Evolutionary conservation across 2,329 filamentous ascomycete species (phyloP).

Genomic region (Sporothrix mexicana): DNA sequence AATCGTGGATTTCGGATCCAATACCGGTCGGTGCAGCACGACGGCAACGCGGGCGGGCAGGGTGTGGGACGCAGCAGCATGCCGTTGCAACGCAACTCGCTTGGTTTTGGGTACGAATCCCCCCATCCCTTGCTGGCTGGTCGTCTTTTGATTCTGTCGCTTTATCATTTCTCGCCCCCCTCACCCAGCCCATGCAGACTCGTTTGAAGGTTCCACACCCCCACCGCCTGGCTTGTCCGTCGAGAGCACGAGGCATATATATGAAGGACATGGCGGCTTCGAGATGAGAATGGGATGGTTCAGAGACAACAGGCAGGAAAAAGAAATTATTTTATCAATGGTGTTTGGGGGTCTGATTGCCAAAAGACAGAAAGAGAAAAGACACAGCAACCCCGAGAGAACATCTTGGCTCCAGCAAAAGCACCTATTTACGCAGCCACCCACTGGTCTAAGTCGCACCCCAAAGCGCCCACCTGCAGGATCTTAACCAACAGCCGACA

Average conservation of each 20-base stretch:
- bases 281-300: not conserved
- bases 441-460: not conserved
- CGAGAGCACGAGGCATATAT: constrained; percentile 16
- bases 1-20: constrained; percentile 26
- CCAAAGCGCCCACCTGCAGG: not conserved
- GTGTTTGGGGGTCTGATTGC: too few species aligned
- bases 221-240: constrained; percentile 6
- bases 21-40: constrained; percentile 16
- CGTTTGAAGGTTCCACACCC: constrained; percentile 2
- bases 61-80: not conserved
- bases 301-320: not conserved
- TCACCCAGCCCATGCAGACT: not conserved
- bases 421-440: not conserved
- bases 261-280: constrained; percentile 6
- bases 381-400: not conserved
- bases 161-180: not conserved
- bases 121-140: constrained; percentile 14
- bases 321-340: not conserved
- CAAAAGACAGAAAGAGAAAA: not conserved
- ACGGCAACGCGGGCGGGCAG: not conserved
- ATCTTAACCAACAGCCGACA: constrained; percentile 1
- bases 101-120: not conserved
- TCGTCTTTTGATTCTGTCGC: not conserved
- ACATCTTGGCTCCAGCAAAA: not conserved
- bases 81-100: constrained; percentile 10